Base-by-base conservation (phyloP, 257 asterid genomes). In the Lavandula angustifolia region DNA sequence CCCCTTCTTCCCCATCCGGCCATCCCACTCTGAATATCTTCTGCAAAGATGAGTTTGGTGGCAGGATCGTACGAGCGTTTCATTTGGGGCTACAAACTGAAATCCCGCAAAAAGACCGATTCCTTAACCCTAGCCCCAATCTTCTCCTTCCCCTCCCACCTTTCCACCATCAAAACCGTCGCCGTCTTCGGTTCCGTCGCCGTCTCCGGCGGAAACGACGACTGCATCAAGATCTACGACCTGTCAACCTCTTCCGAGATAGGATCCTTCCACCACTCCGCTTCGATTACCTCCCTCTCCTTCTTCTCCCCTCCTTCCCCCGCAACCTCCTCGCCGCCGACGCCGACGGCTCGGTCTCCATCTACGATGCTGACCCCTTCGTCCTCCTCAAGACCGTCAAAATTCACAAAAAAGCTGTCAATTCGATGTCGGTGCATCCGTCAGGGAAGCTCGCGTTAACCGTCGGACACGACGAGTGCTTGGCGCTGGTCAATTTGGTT, bases 41-140 rank as follows among this genome's bases (percentile, higher is more conserved):
- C 34, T 50, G 18, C 70, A 22, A 75, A 59, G 51, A 87, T 89
- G 96, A 81, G 86, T 64, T 64, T 92, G 59, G 81, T 92, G 0
- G 99, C 99, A 2, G 99, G 99, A 18, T 92, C 99, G 1, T 92
- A 92, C 71, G 99, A 92, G 84, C 84, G 94, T 2, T 92, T 89
- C 86, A 76, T 92, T 10, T 92, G 99, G 99, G 99, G 99, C 11
- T 92, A 79, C 92, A 82, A 69, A 18, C 64, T 89, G 1, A 86
- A 77, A 68, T 70, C 86, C 50, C 75, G 10, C 4, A 78, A 85
- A 42, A 44, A 68, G 57, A 31, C 84, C 49, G 32, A 75, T 0
- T 57, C 85, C 11, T 63, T 76, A 14, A 27, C 79, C 56, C 80
- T 92, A 4, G 35, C 70, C 34, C 95, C 88, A 0, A 85, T 84